Base-by-base conservation (phyloP, 176 grass and related monocot species). In the Alloteropsis semialata region DNA sequence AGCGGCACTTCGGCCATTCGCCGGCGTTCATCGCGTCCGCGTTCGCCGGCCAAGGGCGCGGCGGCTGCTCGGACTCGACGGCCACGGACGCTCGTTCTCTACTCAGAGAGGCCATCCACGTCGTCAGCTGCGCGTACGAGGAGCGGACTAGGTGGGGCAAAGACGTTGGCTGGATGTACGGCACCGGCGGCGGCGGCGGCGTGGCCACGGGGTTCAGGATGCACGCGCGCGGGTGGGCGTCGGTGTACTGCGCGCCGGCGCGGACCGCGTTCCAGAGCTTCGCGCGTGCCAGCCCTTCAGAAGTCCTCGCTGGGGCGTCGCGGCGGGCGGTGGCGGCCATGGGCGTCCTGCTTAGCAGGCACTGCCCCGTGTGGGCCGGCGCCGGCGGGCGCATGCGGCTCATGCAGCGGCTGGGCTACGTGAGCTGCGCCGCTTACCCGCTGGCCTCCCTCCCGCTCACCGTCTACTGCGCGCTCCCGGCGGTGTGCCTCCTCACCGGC, bases 211-310 rank as follows among this genome's bases (percentile, higher is more conserved):
- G 84, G 24, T 87, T 91, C 30, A 85, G 41, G 59, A 94, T 94
- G 92, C 92, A 94, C 58, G 84, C 84, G n/a, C 87, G 89, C 14
- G 92, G 92, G 43, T 94, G 92, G 92, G 54, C 24, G 30, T 94
- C 92, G 8, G 88, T 79, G 63, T 94, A 94, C 84, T 89, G 92
- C 87, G 21, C 72, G 60, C 89, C 92, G 10, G 10, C 60, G 21
- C 59, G 45, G 11, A 34, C 84, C 19, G 84, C 87, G 15, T 87
- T 94, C 72, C 77, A 75, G 89, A 85, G 67, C 70, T 89, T 80
- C 79, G 32, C 86, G 18, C 66, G 19, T 8, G 38, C 51, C 4
- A 62, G 65, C 79, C 61, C 75, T 36, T 79, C 89, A 3, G 86
- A 85, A 29, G 50, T 76, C 75, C 89, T 94, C 39, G 83, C 82